phyloP scores from a whole-genome alignment of 345 rosid genomes.

The Eucalyptus polyanthemos region DNA sequence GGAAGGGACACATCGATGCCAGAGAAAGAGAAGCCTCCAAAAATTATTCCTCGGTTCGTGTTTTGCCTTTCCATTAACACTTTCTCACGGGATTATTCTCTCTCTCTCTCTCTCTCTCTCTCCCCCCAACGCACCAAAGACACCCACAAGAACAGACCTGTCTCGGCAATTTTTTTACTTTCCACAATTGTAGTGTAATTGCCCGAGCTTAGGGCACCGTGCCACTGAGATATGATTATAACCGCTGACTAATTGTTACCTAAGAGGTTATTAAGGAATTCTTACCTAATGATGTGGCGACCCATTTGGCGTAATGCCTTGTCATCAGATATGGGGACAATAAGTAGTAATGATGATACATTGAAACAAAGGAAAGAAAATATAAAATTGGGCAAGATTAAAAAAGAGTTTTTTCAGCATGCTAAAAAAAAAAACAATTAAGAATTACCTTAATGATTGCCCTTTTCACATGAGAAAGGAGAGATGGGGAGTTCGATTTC shows the following conservation, averaged over 20 bases:
- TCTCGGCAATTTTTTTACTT: not conserved
- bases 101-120: not conserved
- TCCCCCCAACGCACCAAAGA: not conserved
- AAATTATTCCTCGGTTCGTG: not conserved
- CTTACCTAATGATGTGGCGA: not conserved
- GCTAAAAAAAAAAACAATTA: too few species aligned
- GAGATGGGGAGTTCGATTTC: too few species aligned
- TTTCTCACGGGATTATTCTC: not conserved
- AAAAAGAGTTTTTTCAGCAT: not conserved
- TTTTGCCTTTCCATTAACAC: not conserved
- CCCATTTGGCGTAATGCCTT: not conserved
- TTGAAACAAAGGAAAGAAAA: not conserved
- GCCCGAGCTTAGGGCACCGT: not conserved
- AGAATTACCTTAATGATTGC: too few species aligned
- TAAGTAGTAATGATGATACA: not conserved
- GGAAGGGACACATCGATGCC: not conserved
- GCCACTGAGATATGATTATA: not conserved
- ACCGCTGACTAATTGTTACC: not conserved
- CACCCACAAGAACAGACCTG: not conserved
- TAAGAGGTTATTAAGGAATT: not conserved
- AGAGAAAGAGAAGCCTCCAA: not conserved
- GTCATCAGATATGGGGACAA: not conserved
- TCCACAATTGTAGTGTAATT: not conserved
- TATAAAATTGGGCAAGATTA: not conserved
- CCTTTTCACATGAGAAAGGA: too few species aligned